Percentiles rank a stretch among this genome's conserved stretches.
Evolutionary conservation across 495 filamentous ascomycete genomes (phyloP).

Genomic region (Evernia prunastri): DNA sequence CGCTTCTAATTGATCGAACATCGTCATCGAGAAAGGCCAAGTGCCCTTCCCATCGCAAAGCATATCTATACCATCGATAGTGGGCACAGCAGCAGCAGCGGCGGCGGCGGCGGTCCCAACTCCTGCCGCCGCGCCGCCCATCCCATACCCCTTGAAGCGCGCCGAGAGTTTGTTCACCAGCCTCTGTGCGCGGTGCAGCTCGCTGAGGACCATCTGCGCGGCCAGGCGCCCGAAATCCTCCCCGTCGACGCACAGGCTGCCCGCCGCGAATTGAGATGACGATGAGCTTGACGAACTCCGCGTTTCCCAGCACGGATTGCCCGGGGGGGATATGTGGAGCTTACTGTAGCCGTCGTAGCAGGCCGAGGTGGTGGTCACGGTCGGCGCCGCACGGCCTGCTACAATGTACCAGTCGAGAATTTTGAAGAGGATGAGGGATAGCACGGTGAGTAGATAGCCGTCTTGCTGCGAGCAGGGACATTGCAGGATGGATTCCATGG

Average conservation of each 20-base stretch:
- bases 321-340: neutral
- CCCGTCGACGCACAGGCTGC: constrained; percentile 23
- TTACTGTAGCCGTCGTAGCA: neutral
- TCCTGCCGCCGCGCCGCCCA: neutral
- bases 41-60: constrained; percentile 8
- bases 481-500: constrained; percentile 25
- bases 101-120: neutral
- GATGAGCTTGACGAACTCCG: neutral
- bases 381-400: constrained; percentile 10
- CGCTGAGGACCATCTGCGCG: constrained; percentile 35
- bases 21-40: neutral
- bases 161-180: constrained; percentile 28
- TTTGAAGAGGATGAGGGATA: constrained; percentile 30
- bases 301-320: neutral
- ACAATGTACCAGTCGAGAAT: constrained; percentile 29
- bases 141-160: neutral
- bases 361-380: neutral
- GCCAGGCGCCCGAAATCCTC: constrained; percentile 29
- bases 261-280: constrained; percentile 1
- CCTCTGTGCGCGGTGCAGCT: constrained; percentile 37
- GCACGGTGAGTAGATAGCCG: constrained; percentile 26
- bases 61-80: neutral
- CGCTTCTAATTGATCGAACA: constrained; percentile 13
- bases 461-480: constrained; percentile 27
- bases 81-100: neutral